A percentile compares a stretch with the other conserved stretches of the same genome.
These are phyloP conservation scores for Medicago arabica DNA, from an alignment of 306 rosid genomes.

Conservation along the genomic window DNA sequence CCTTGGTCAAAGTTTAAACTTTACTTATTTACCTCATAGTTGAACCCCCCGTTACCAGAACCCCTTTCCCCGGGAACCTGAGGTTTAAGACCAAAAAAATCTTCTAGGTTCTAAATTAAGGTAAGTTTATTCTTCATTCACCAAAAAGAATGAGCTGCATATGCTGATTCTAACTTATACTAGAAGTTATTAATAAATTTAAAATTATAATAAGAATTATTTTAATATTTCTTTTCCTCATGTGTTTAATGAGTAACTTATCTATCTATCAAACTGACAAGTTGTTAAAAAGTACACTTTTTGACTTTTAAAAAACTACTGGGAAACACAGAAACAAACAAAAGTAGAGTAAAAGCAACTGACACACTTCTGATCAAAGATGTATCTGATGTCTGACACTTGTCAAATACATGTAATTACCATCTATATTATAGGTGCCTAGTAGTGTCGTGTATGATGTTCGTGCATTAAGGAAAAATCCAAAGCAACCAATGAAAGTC, in stretches of 20 bases:
- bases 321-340: neutral
- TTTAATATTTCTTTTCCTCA: constrained; percentile 1
- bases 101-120: neutral
- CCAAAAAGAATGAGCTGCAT: neutral
- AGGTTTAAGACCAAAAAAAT: neutral
- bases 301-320: neutral
- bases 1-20: neutral
- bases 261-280: neutral
- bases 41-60: neutral
- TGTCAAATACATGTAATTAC: too few species aligned
- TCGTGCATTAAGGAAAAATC: neutral
- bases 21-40: neutral
- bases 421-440: too few species aligned
- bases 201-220: neutral
- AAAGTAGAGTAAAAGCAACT: neutral
- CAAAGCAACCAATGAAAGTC: neutral
- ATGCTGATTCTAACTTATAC: neutral
- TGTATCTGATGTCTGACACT: too few species aligned
- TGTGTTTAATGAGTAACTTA: neutral
- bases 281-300: constrained; percentile 13
- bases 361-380: too few species aligned
- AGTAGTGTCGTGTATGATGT: too few species aligned
- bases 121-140: neutral
- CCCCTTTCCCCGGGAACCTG: neutral
- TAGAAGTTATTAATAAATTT: neutral